Percentiles rank a stretch among this genome's conserved stretches.
Conservation (phyloP, 2,329 filamentous ascomycete species). For the Apiospora marii region DNA sequence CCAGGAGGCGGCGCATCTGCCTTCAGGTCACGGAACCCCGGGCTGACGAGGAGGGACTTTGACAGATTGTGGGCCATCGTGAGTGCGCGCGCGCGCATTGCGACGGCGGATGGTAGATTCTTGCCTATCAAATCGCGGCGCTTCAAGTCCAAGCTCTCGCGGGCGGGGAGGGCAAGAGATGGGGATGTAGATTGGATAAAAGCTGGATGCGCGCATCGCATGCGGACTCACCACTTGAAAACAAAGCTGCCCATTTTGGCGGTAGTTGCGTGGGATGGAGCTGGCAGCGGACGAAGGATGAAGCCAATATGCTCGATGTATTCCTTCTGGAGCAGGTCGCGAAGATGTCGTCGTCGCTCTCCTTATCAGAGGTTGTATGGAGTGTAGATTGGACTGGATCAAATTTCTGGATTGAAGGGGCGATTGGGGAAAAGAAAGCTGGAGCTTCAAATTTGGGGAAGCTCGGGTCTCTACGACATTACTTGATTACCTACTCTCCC, state of each 20-base stretch:
- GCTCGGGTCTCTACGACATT: background rate
- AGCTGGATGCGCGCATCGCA: slow-evolving; percentile 9
- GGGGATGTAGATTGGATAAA: slow-evolving; percentile 6
- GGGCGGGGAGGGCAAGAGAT: slow-evolving; percentile 18
- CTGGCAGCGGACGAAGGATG: slow-evolving; percentile 8
- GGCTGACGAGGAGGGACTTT: background rate
- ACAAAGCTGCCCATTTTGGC: slow-evolving; percentile 70
- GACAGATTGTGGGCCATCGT: slow-evolving; percentile 9
- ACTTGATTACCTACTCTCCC: background rate
- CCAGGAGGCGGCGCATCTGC: slow-evolving; percentile 19
- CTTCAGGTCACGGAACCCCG: slow-evolving; percentile 14
- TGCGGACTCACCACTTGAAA: slow-evolving; percentile 70
- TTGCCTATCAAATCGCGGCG: background rate
- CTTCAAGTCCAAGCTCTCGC: background rate
- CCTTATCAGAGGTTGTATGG: background rate
- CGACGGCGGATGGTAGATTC: background rate
- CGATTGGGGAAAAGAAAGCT: slow-evolving; percentile 15
- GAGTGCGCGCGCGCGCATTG: slow-evolving; percentile 13
- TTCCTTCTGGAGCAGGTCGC: background rate
- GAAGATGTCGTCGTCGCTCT: background rate
- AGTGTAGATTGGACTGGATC: slow-evolving; percentile 11
- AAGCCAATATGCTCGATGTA: background rate
- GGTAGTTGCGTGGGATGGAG: background rate
- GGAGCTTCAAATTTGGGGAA: slow-evolving; percentile 12
- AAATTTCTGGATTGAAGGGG: slow-evolving; percentile 23